Conservation (phyloP, 202 grass and related monocot species). For the Cymbopogon flexuosus region DNA sequence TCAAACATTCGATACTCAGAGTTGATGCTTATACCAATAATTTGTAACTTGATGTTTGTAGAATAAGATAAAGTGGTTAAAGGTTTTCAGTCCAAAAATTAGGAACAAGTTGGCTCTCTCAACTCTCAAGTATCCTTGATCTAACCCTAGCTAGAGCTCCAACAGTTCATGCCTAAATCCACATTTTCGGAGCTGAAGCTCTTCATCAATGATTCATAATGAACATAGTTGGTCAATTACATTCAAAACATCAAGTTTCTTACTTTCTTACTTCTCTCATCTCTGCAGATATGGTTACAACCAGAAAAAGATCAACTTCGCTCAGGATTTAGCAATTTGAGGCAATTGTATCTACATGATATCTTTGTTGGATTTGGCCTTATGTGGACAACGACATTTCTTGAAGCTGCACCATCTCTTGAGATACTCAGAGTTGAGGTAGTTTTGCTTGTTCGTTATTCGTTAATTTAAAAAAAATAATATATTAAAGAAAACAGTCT, state of each 20-base stretch:
- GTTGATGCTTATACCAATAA: too few relatives aligned
- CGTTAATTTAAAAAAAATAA: neutral
- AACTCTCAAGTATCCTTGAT: too few relatives aligned
- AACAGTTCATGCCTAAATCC: too few relatives aligned
- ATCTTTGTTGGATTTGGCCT: neutral
- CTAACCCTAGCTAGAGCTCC: too few relatives aligned
- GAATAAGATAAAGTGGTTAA: too few relatives aligned
- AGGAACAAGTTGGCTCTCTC: too few relatives aligned
- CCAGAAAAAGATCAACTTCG: neutral
- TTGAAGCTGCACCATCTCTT: neutral
- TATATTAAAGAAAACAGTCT: neutral
- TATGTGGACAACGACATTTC: neutral
- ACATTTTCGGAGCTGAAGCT: neutral
- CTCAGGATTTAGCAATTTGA: neutral
- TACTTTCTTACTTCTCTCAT: neutral
- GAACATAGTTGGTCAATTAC: neutral
- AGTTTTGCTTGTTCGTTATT: neutral
- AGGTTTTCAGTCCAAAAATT: too few relatives aligned
- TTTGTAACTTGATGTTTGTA: too few relatives aligned
- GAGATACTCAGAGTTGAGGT: neutral
- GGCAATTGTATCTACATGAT: neutral
- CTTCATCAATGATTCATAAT: neutral
- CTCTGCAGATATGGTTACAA: conserved; percentile 2
- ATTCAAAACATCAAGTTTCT: neutral
- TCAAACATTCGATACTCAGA: too few relatives aligned